These are phyloP conservation scores for Solanum verrucosum DNA, from an alignment of 257 asterid species.

Conservation along the genomic window DNA sequence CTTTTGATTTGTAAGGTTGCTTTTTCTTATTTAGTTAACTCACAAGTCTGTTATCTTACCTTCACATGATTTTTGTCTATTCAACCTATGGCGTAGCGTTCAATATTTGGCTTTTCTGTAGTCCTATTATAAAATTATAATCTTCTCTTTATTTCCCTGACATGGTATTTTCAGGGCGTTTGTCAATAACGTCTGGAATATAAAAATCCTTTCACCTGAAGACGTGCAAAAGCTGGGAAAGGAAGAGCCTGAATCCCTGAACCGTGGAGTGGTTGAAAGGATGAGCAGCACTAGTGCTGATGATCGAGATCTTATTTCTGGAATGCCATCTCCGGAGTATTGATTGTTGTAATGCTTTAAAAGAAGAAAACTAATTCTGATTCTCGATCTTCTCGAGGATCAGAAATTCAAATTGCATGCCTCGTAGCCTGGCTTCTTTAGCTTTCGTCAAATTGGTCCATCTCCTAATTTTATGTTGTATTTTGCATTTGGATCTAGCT, in stretches of 20 bases:
- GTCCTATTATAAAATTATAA: neutral
- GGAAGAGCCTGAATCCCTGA: constrained; percentile 51
- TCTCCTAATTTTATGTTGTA: neutral
- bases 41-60: neutral
- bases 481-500: neutral
- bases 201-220: constrained; percentile 91
- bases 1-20: neutral
- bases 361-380: neutral
- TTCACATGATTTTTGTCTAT: neutral
- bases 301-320: constrained; percentile 40
- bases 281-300: constrained; percentile 25
- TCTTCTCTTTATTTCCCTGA: neutral
- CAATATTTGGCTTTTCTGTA: neutral
- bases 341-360: constrained; percentile 10
- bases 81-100: neutral
- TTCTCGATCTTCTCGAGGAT: neutral
- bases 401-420: neutral
- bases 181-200: constrained; percentile 87
- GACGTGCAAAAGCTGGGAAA: constrained; percentile 76
- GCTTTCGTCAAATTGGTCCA: neutral
- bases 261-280: constrained; percentile 34
- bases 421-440: neutral
- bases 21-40: neutral
- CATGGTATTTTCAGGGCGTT: constrained; percentile 49
- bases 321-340: constrained; percentile 56